Evolutionary conservation across 139 green algal genomes (phyloP).

Genomic region (Asterochloris erici): DNA sequence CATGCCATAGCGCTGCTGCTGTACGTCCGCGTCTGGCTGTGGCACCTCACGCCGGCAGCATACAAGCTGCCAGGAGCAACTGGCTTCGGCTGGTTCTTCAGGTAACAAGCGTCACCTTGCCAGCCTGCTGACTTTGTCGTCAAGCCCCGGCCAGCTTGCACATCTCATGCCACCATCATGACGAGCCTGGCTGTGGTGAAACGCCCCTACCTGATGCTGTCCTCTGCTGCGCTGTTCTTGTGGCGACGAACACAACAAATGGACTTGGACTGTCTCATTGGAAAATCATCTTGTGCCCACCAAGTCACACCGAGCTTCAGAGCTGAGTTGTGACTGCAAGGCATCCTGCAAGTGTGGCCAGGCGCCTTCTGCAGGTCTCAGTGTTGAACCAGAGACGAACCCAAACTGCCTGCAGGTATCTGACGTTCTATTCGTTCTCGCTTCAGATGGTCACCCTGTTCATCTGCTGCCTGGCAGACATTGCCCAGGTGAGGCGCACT

Average conservation of each 20-base stretch:
- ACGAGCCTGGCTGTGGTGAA: no score
- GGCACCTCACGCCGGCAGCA: constrained; percentile 58
- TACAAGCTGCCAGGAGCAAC: constrained; percentile 47
- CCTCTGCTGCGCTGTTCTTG: no score
- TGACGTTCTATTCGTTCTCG: constrained; percentile 74
- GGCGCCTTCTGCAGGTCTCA: no score
- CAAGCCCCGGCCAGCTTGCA: no score
- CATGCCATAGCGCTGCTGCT: constrained; percentile 14
- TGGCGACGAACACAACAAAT: no score
- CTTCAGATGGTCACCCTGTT: constrained; percentile 55
- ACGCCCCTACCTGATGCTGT: no score
- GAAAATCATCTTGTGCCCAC: no score
- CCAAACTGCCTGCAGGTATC: constrained; percentile 44
- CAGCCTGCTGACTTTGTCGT: neutral
- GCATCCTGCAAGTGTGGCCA: no score
- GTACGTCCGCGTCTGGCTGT: constrained; percentile 54
- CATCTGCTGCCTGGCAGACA: constrained; percentile 31
- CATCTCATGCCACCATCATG: no score
- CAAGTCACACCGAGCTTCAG: no score
- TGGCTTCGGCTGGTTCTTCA: constrained; percentile 78
- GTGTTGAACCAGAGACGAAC: neutral
- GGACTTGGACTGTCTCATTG: no score
- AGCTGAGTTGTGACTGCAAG: no score
- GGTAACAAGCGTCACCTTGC: constrained; percentile 31
- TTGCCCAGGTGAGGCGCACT: constrained; percentile 13